phyloP scores from a whole-genome alignment of 306 rosid species.

The Sicyos edulis region DNA sequence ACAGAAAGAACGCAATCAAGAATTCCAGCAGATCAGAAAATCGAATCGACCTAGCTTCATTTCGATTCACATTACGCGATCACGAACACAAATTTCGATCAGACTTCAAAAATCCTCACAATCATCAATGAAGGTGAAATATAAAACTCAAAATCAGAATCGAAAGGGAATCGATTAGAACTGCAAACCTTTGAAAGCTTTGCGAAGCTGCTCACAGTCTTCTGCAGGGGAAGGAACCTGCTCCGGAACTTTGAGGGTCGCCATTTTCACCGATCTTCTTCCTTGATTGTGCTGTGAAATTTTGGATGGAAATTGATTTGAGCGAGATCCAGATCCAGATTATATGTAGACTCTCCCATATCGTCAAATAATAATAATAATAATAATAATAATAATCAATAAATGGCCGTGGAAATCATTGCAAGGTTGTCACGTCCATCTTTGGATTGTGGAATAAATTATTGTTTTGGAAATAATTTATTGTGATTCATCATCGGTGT shows the following conservation, averaged over 20 bases:
- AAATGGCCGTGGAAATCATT: neutral
- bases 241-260: constrained; percentile 54
- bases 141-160: neutral
- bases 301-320: neutral
- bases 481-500: neutral
- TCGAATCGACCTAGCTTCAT: neutral
- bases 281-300: neutral
- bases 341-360: too few species aligned
- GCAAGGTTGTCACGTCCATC: neutral
- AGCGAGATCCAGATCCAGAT: neutral
- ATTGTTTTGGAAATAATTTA: neutral
- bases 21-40: constrained; percentile 1
- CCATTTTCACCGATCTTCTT: constrained; percentile 33
- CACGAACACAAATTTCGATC: neutral
- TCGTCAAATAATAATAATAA: too few species aligned
- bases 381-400: neutral
- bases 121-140: neutral
- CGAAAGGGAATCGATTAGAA: neutral
- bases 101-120: neutral
- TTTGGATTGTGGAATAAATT: neutral
- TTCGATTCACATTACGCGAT: neutral
- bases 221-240: constrained; percentile 62
- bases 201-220: constrained; percentile 70
- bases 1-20: neutral
- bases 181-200: constrained; percentile 64